Conservation (phyloP, 2,329 filamentous ascomycete species). For the Neurospora sp. region DNA sequence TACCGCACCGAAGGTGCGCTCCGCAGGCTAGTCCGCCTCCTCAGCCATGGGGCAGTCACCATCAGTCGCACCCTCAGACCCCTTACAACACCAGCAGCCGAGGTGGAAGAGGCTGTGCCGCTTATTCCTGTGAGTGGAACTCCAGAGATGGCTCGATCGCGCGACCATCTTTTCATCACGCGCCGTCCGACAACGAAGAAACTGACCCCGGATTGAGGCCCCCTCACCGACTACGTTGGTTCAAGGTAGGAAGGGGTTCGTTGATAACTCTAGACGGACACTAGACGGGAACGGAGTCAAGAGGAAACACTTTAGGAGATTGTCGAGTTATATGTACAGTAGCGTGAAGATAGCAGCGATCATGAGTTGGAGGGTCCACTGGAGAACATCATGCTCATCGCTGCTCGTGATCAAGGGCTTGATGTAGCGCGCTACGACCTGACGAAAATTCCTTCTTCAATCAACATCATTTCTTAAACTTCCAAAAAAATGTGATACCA, state of each 20-base stretch:
- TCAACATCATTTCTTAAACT: not conserved
- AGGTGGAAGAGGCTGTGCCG: conserved; percentile 25
- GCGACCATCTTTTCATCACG: not conserved
- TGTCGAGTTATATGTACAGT: not conserved
- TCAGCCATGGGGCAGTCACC: conserved; percentile 33
- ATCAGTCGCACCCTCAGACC: conserved; percentile 21
- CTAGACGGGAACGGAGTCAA: not conserved
- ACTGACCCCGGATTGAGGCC: not conserved
- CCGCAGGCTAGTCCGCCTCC: conserved; percentile 25
- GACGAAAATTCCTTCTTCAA: not conserved
- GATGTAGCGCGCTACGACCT: not conserved
- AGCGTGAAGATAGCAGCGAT: not conserved
- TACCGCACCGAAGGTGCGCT: conserved; percentile 5
- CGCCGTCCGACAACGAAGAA: not conserved
- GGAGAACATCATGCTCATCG: not conserved
- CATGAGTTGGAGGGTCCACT: not conserved
- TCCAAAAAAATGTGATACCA: not conserved
- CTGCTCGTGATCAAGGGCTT: not conserved
- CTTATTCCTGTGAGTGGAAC: not conserved
- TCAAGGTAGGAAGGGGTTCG: not conserved
- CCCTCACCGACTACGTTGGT: not conserved
- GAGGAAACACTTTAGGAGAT: not conserved
- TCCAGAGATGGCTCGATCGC: not conserved
- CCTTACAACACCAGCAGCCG: conserved; percentile 29
- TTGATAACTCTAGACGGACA: not conserved